Evolutionary conservation across 495 filamentous ascomycete species (phyloP), one percentile per base, ranked within the genome.

Genomic region (Podospora conica): DNA sequence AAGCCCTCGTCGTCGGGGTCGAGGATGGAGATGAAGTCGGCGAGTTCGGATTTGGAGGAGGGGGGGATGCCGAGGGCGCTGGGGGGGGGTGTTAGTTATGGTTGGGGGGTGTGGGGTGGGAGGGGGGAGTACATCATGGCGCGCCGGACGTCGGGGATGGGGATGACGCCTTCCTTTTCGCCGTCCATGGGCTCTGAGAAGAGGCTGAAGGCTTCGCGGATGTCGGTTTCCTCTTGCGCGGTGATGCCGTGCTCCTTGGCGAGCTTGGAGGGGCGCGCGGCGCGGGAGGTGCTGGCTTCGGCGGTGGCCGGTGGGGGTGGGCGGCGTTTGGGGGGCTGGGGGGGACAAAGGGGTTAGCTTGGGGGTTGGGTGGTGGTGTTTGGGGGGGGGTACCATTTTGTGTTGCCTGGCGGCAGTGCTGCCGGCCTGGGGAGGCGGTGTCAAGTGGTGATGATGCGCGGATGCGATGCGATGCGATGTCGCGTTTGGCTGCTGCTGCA

Each of bases 231-330:
- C 79, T 97, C 89, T 59, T 86, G 86, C 22, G 85, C 87, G 27
- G 86, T 88, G 75, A 98, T 87, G 75, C 90, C 85, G 82, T 97
- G 87, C 68, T 95, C 91, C 75, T 91, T 91, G 3, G 93, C 93
- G 66, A 96, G 90, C 74, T 92, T 94, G 69, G 93, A 96, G 68
- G 83, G 86, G 55, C 72, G 75, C 57, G 73, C 69, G 48, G 74
- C 40, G 40, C 40, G 75, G 48, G 74, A 65, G 61, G 68, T 63
- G 66, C 69, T 58, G 56, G 65, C 28, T n/a, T 53, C 24, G 66
- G 68, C 55, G 63, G 63, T 66, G 15, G 73, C 40, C 9, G 70
- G 64, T 21, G 65, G 65, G 58, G 72, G 62, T 12, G 71, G 69
- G 69, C 79, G 78, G 70, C 79, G 79, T 69, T 77, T 76, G 9